Evolutionary conservation across 148 eudicot species (phyloP), one percentile per base, ranked within the genome.

Genomic region (Nepenthes gracilis): DNA sequence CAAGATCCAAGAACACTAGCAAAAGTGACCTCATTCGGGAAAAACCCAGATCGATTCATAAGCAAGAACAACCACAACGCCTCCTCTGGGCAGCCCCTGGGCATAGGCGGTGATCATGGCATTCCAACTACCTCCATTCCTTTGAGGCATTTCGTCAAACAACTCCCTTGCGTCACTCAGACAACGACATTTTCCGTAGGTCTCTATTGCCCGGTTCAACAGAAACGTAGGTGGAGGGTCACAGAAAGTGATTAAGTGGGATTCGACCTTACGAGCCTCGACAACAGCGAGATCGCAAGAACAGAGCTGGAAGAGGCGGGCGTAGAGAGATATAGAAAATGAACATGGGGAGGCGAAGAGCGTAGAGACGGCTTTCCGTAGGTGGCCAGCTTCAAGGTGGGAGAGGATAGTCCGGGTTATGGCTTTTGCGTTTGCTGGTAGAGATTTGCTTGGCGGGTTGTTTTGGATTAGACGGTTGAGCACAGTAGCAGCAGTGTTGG

Each of bases 111-210:
- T 61, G 9, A 88, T 83, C 63, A 85, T 55, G 2, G 92, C 81
- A 57, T 85, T 88, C 96, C 96, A 88, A n/a, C 89, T 81, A 13
- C 96, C 89, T 1, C 93, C 96, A 67, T 88, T 85, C 74, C 89
- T 67, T 1, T 54, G 63, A 35, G 89, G 88, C 96, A 88, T 83
- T 81, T 88, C 85, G 1, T 88, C 87, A 59, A 88, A 88, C 81
- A 88, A 64, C 12, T 77, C 89, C 2, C 74, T 60, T 2, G 87
- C 89, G 60, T 83, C 96, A 4, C 61, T 54, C 66, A 85, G 69
- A 78, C 82, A 81, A 54, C 83, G 75, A 57, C 96, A 85, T 63
- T 75, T 70, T 0, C 83, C 86, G 59, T 81, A 88, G 4, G 74
- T 23, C 57, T 85, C 92, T 1, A 88, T 85, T 4, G 83, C 86